These are phyloP conservation scores for Periglandula ipomoeae DNA, from an alignment of 2,329 filamentous ascomycete genomes.

Conservation along the genomic window DNA sequence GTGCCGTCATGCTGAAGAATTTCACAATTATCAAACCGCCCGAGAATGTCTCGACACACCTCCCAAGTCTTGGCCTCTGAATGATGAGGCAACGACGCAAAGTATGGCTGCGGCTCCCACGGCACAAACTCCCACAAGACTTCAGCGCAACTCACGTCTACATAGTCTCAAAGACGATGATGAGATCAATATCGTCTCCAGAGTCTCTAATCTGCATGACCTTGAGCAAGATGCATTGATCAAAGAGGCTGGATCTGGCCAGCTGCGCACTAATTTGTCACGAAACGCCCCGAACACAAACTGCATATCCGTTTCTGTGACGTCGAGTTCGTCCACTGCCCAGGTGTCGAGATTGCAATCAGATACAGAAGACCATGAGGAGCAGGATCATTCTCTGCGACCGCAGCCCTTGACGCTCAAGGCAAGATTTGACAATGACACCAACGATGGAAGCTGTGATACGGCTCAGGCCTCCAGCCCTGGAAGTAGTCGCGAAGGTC, in stretches of 20 bases:
- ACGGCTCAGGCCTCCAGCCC: background rate
- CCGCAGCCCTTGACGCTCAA: slow-evolving; percentile 2
- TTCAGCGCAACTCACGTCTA: background rate
- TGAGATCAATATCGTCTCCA: background rate
- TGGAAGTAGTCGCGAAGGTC: background rate
- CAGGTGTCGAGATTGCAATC: background rate
- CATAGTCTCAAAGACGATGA: background rate
- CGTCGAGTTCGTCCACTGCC: background rate
- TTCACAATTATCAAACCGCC: slow-evolving; percentile 25
- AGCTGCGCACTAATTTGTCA: background rate
- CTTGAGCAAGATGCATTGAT: background rate
- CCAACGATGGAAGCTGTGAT: background rate
- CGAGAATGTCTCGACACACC: slow-evolving; percentile 23
- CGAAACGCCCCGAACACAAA: background rate
- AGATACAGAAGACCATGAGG: background rate
- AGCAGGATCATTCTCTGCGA: background rate
- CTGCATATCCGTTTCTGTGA: background rate
- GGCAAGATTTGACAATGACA: background rate
- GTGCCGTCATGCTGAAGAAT: slow-evolving; percentile 23
- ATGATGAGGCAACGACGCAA: slow-evolving; percentile 8
- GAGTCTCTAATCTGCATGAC: background rate
- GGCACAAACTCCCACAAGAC: slow-evolving; percentile 3
- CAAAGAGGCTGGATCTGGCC: background rate
- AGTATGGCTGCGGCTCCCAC: background rate
- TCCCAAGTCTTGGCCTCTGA: background rate